Evolutionary conservation across 192 early-diverging fungal genomes (phyloP).

Genomic region (Coemansia sp.): DNA sequence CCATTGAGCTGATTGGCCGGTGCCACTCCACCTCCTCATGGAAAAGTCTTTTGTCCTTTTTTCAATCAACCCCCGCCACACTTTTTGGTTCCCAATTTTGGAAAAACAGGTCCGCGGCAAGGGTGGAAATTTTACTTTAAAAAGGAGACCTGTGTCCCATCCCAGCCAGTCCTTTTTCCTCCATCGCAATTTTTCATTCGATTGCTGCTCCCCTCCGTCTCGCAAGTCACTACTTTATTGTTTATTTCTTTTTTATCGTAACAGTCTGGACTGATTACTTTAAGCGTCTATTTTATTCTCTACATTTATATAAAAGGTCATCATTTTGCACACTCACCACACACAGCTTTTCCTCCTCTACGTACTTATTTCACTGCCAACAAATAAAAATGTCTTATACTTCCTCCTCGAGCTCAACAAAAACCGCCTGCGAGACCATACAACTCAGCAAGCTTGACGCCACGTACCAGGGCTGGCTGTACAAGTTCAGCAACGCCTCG

Average conservation of each 20-base stretch:
- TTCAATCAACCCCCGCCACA: conserved; percentile 7
- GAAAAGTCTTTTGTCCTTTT: conserved; percentile 6
- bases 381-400: conserved; percentile 18
- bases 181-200: neutral
- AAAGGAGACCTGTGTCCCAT: neutral
- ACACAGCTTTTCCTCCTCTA: too few species aligned
- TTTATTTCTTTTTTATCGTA: neutral
- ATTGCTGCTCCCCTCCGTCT: neutral
- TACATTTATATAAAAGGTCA: neutral
- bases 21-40: conserved; percentile 8
- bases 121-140: neutral
- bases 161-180: neutral
- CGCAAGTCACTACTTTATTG: neutral
- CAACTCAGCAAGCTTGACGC: conserved; percentile 37
- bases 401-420: conserved; percentile 33
- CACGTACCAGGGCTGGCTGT: conserved; percentile 46
- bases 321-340: too few species aligned
- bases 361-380: too few species aligned
- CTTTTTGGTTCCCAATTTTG: conserved; percentile 7
- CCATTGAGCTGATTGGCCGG: conserved; percentile 7
- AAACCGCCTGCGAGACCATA: conserved; percentile 31
- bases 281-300: neutral
- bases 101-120: neutral
- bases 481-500: conserved; percentile 41
- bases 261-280: conserved; percentile 9